These are phyloP conservation scores for Penicillium simplicissimum DNA, from an alignment of 495 filamentous ascomycete species.

Conservation along the genomic window DNA sequence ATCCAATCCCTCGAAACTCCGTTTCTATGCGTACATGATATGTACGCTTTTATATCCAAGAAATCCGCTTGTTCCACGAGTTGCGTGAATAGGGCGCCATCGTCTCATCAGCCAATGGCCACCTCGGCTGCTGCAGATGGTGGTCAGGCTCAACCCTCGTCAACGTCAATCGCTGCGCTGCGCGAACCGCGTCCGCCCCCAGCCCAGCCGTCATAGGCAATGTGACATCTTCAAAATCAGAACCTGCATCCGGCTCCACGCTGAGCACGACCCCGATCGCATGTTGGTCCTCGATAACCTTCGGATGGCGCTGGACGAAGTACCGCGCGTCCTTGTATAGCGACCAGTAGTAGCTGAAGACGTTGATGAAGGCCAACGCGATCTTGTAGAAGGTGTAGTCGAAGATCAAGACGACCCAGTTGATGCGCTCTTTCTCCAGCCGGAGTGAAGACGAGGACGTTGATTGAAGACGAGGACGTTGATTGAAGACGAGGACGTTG, in stretches of 20 bases:
- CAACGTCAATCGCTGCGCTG: conserved; percentile 15
- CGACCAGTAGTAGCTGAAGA: conserved; percentile 44
- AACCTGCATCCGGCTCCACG: conserved; percentile 21
- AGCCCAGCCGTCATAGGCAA: neutral
- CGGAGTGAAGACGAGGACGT: conserved; percentile 46
- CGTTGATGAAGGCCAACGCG: conserved; percentile 40
- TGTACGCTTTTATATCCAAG: neutral
- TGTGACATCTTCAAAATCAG: neutral
- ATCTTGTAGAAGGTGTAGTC: conserved; percentile 48
- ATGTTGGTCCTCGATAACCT: conserved; percentile 44
- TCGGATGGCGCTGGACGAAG: conserved; percentile 44
- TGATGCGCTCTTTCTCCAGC: conserved; percentile 38
- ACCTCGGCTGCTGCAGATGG: neutral
- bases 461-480: conserved; percentile 45
- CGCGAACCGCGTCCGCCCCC: neutral
- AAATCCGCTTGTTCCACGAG: neutral
- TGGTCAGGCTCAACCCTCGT: conserved; percentile 9
- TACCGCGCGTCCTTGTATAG: conserved; percentile 47
- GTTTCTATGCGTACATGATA: neutral
- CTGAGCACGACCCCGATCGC: conserved; percentile 42
- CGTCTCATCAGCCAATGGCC: neutral
- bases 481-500: conserved; percentile 44
- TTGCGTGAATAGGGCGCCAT: neutral
- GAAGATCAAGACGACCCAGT: conserved; percentile 27
- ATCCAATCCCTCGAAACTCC: neutral